Base-by-base conservation (phyloP, 78 protist genomes). In the Protostelium mycophagum region DNA sequence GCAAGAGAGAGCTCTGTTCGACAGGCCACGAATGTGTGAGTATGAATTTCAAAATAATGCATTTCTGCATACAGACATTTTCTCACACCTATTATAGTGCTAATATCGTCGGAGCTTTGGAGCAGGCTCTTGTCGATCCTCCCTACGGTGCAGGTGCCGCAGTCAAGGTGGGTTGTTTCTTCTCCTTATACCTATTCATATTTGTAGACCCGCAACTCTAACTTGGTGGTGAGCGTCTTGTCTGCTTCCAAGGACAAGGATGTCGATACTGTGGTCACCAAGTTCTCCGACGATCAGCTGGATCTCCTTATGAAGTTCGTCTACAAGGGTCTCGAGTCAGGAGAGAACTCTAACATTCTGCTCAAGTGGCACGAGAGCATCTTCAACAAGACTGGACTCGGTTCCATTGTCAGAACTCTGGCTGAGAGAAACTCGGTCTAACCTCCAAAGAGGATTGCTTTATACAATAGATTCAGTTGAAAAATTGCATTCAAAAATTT, bases 351-450 rank as follows among this genome's bases (percentile, higher is more conserved):
- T 28, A 73, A 89, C 35, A 34, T 88, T 91, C 84, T 94, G 83
- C 91, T 94, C 94, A 94, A 94, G 89, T 94, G 96, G 96, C 93
- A 90, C 91, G 96, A 89, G 86, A 23, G 91, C 31, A 87, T 86
- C 37, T 85, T 92, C 63, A 86, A 92, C 85, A 94, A 92, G 89
- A 91, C 92, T 85, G 96, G 96, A 85, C 38, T 90, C 38, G 96
- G 96, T 38, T 83, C 93, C 1, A 91, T 94, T 36, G 87, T 94
- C 51, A 51, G 96, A 38, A 91, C 86, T 63, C 86, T 94, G 87
- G 85, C 93, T 87, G 95, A 94, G 85, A 90, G 88, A 87, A 84
- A 86, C 34, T 83, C 93, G 51, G 91, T 94, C 38, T 94, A 90
- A 93, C n/a, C n/a, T n/a, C n/a, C n/a, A n/a, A n/a, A n/a, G n/a